These are phyloP conservation scores for Aspergillus affinis DNA, from an alignment of 495 filamentous ascomycete genomes.

Conservation along the genomic window DNA sequence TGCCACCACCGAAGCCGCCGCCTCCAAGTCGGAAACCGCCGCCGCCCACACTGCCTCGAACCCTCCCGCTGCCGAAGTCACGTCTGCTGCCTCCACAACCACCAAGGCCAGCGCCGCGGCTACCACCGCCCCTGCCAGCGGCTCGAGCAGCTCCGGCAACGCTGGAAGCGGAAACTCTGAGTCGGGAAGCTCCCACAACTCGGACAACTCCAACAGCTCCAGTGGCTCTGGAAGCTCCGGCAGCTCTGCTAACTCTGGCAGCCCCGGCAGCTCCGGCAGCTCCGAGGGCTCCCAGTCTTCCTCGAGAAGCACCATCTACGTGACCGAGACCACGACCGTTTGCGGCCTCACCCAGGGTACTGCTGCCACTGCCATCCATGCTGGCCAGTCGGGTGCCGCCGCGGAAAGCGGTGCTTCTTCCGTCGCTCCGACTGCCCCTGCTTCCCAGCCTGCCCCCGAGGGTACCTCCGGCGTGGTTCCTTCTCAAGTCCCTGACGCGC, in stretches of 20 bases:
- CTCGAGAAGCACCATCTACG: slow-evolving; percentile 15
- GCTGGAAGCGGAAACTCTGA: too few relatives aligned
- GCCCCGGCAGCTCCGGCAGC: slow-evolving; percentile 4
- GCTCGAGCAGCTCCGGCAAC: too few relatives aligned
- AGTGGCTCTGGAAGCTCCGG: slow-evolving; percentile 1
- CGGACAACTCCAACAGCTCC: background rate
- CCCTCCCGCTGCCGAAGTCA: background rate
- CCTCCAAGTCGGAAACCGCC: slow-evolving; percentile 1
- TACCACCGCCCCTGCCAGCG: background rate
- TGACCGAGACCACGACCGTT: slow-evolving; percentile 19
- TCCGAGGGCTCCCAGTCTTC: slow-evolving; percentile 4
- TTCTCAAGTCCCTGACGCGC: background rate
- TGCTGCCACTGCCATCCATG: background rate
- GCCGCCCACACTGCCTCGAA: slow-evolving; percentile 5
- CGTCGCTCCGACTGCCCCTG: background rate
- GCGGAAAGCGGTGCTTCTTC: background rate
- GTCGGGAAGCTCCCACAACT: too few relatives aligned
- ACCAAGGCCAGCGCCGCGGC: background rate
- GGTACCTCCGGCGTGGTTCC: slow-evolving; percentile 3
- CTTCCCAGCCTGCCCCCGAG: slow-evolving; percentile 4
- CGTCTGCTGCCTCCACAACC: background rate
- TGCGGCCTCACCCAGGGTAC: slow-evolving; percentile 3
- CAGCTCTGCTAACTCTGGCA: background rate
- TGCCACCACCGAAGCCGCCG: background rate
- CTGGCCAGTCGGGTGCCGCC: background rate